A percentile compares a stretch with the other conserved stretches of the same genome.
phyloP scores from a whole-genome alignment of 1,284 basidiomycete species.

The Hemileia vastatrix region DNA sequence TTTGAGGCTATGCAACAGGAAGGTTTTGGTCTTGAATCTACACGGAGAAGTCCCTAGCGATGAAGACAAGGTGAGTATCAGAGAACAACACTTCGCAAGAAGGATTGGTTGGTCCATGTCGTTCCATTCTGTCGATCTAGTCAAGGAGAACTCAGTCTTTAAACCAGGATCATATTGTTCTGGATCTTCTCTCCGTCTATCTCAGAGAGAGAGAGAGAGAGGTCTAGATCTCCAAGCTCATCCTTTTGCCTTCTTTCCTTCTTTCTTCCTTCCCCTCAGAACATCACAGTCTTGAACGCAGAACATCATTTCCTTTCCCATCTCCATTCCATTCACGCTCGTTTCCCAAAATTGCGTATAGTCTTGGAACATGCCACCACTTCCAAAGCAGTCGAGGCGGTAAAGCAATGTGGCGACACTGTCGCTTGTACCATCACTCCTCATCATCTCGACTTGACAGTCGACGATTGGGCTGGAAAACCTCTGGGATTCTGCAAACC shows the following conservation, averaged over 20 bases:
- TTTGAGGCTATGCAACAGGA: slow-evolving; percentile 91
- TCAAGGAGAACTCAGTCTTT: no score
- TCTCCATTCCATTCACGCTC: slow-evolving; percentile 66
- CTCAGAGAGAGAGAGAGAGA: background rate
- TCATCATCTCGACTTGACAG: slow-evolving; percentile 86
- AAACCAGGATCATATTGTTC: background rate
- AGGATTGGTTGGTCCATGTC: background rate
- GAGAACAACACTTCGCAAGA: background rate
- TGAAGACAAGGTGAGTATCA: slow-evolving; percentile 55
- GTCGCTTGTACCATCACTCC: slow-evolving; percentile 96
- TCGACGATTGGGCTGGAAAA: slow-evolving; percentile 96
- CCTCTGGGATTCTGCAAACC: slow-evolving; percentile 97
- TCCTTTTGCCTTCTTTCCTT: background rate
- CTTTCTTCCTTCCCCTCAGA: slow-evolving; percentile 50
- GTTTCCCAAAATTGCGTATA: slow-evolving; percentile 86
- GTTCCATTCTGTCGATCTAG: background rate
- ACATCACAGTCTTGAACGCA: slow-evolving; percentile 87
- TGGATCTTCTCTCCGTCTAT: background rate
- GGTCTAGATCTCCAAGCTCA: background rate
- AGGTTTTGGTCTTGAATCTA: slow-evolving; percentile 86
- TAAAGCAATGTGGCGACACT: slow-evolving; percentile 70
- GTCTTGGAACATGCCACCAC: slow-evolving; percentile 98
- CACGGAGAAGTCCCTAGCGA: slow-evolving; percentile 96
- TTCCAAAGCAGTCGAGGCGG: slow-evolving; percentile 77
- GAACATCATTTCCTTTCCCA: slow-evolving; percentile 85